phyloP scores from a whole-genome alignment of 2,329 filamentous ascomycete genomes.

The Teratosphaeria viscida region DNA sequence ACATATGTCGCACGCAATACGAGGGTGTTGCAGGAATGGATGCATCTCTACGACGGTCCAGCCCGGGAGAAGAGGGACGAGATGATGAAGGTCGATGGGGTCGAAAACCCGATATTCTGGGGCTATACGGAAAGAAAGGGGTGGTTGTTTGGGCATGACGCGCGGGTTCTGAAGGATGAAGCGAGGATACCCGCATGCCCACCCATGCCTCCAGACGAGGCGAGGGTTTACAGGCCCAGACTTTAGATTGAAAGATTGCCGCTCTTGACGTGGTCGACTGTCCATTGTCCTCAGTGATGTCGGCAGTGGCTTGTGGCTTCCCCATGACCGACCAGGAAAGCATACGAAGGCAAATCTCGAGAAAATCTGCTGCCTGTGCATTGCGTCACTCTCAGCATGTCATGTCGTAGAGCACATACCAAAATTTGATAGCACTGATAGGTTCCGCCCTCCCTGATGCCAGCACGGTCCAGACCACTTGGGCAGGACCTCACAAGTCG shows the following conservation, averaged over 20 bases:
- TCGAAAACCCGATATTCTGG: constrained; percentile 23
- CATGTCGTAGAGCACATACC: too few species aligned
- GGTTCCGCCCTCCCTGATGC: too few species aligned
- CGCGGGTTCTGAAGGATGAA: not conserved
- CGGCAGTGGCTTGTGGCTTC: too few species aligned
- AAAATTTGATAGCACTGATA: too few species aligned
- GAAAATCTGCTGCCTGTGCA: too few species aligned
- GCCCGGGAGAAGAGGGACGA: constrained; percentile 17
- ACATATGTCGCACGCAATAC: constrained; percentile 22
- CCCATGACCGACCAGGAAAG: too few species aligned
- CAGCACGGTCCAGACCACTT: too few species aligned
- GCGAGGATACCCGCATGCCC: constrained; percentile 1
- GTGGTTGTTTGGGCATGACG: constrained; percentile 19
- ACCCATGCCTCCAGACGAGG: constrained; percentile 6
- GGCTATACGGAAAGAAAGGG: constrained; percentile 14
- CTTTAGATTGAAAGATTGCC: not conserved
- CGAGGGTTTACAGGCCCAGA: constrained; percentile 4
- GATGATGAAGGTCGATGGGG: constrained; percentile 16
- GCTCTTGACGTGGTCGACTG: too few species aligned
- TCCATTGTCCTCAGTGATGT: too few species aligned
- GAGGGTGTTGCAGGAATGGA: constrained; percentile 21
- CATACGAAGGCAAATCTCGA: too few species aligned
- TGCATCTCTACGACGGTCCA: constrained; percentile 22
- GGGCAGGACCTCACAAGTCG: too few species aligned
- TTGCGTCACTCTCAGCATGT: too few species aligned